Percentiles rank a stretch among this genome's conserved stretches.
These are phyloP conservation scores for Rhynchospora tenuis DNA, from an alignment of 176 grass and related monocot genomes.

Conservation along the genomic window DNA sequence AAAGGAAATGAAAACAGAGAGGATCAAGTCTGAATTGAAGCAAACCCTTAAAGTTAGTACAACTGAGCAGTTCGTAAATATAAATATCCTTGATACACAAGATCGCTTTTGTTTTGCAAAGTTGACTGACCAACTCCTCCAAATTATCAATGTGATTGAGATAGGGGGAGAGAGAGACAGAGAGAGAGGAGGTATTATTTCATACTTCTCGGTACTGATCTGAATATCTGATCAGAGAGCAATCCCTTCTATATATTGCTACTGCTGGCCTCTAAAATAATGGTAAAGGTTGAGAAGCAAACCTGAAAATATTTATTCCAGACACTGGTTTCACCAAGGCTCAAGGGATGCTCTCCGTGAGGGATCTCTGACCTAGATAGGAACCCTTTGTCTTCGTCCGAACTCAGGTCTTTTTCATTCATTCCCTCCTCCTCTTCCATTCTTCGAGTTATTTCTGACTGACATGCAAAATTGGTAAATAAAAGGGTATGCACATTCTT, in stretches of 20 bases:
- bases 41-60: not conserved
- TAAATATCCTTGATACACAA: not conserved
- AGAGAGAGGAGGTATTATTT: not conserved
- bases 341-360: constrained; percentile 86
- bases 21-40: not conserved
- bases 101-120: not conserved
- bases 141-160: not conserved
- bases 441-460: constrained; percentile 96
- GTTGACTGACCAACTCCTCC: not conserved
- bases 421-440: constrained; percentile 60
- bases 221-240: not conserved
- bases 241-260: not conserved
- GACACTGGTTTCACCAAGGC: constrained; percentile 82
- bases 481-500: not conserved
- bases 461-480: constrained; percentile 25
- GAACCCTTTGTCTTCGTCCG: constrained; percentile 52
- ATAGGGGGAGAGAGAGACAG: not conserved
- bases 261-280: not conserved
- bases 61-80: not conserved
- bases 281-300: constrained; percentile 12
- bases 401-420: constrained; percentile 41
- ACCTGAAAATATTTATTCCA: constrained; percentile 99
- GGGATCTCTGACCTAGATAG: constrained; percentile 69
- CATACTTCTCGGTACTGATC: not conserved
- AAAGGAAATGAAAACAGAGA: not conserved